Base-by-base conservation (phyloP, 257 asterid species). In the Rehmannia glutinosa region DNA sequence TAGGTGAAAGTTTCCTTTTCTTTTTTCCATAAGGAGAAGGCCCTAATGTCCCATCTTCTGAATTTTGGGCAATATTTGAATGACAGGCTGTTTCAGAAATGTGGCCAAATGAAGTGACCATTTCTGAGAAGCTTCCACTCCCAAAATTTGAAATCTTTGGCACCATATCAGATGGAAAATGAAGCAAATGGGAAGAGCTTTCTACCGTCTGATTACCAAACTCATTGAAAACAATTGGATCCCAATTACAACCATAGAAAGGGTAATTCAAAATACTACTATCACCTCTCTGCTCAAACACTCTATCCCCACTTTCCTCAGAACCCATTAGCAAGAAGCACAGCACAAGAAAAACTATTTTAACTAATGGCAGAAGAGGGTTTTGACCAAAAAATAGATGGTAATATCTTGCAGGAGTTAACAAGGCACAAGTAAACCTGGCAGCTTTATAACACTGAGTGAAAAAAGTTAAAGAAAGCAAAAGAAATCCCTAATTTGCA, bases 401-500 rank as follows among this genome's bases (percentile, higher is more conserved):
- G n/a, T n/a, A 74, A 85, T 81, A 76, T 74, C 91, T 84, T 89
- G 98, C 84, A 79, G 72, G 75, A 78, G 87, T 77, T 78, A 85
- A 82, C 93, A 88, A 86, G 92, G 89, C 85, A 89, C 93, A 86
- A 86, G 80, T 77, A 72, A 85, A 74, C 60, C 21, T 81, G 86
- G 88, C 98, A 89, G 95, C 96, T 87, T 91, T 90, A 90, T 73
- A 80, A 82, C 78, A 80, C 78, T 75, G 80, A 57, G 78, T 60
- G 53, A 41, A 53, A 36, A 32, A 32, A 67, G 73, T 58, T 74
- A 77, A 75, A 75, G 73, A 76, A 86, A 84, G 80, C 70, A 78
- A 86, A 87, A 86, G 81, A 86, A 86, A 79, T 68, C 84, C 80
- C 80, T 68, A 81, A n/a, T n/a, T n/a, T n/a, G n/a, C n/a, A n/a